Percentiles rank a stretch among this genome's conserved stretches.
Evolutionary conservation across 106 monocot species (phyloP).

Genomic region (Apostasia ramifera): DNA sequence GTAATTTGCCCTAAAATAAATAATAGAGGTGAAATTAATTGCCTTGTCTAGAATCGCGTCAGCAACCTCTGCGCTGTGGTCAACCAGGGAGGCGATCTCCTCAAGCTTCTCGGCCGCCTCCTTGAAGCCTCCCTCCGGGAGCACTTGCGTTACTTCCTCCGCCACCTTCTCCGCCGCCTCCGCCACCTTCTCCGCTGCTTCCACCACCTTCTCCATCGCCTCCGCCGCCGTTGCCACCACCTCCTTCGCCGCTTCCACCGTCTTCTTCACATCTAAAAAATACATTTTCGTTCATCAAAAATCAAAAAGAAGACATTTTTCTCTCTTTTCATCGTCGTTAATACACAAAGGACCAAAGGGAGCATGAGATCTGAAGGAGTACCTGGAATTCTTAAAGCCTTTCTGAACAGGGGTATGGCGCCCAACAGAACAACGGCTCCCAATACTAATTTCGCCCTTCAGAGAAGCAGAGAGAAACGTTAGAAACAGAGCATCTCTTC

Average conservation of each 20-base stretch:
- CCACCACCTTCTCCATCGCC: constrained; percentile 1
- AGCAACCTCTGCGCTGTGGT: background rate
- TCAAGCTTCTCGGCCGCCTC: background rate
- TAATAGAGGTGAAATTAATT: background rate
- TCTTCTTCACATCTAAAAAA: constrained; percentile 1
- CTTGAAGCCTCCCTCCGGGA: background rate
- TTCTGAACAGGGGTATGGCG: no score
- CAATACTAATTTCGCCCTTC: no score
- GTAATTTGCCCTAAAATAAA: no score
- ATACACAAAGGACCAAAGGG: no score
- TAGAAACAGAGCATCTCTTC: no score
- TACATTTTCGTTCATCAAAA: no score
- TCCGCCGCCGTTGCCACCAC: background rate
- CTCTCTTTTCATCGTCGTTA: no score
- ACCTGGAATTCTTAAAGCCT: no score
- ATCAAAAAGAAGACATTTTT: no score
- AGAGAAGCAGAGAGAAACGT: no score
- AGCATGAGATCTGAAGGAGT: no score
- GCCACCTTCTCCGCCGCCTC: background rate
- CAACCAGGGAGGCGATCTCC: background rate
- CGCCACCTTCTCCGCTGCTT: constrained; percentile 1
- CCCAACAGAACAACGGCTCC: no score
- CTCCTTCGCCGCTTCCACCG: background rate
- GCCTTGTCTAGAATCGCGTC: background rate
- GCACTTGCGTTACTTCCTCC: background rate